A percentile compares a stretch with the other conserved stretches of the same genome.
Evolutionary conservation across 306 rosid species (phyloP).

Genomic region (Begonia fuchsioides): DNA sequence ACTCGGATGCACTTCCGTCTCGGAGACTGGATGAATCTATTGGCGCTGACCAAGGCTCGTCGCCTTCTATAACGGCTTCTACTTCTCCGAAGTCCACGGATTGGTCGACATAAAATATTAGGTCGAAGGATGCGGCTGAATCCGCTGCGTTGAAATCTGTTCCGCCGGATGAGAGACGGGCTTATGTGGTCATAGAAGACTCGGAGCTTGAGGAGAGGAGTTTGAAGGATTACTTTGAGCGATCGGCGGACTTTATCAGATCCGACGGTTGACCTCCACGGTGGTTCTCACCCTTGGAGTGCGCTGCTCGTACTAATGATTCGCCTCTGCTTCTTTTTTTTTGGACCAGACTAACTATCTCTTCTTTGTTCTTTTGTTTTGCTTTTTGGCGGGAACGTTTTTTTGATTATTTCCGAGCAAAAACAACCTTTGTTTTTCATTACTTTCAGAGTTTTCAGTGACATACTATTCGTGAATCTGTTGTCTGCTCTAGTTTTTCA

Average conservation of each 20-base stretch:
- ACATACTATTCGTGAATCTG: too few relatives aligned
- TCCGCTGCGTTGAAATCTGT: background rate
- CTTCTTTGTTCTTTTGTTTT: background rate
- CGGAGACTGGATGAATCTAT: conserved; percentile 19
- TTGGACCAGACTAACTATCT: conserved; percentile 29
- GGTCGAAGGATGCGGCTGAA: conserved; percentile 6
- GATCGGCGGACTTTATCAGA: conserved; percentile 26
- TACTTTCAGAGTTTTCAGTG: too few relatives aligned
- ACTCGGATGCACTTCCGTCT: background rate
- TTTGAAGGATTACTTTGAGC: conserved; percentile 32
- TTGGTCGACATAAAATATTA: conserved; percentile 2
- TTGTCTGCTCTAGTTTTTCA: too few relatives aligned
- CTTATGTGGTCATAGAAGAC: background rate
- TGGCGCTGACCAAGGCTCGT: conserved; percentile 7
- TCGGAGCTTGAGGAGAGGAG: conserved; percentile 9
- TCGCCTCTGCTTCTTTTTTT: conserved; percentile 63
- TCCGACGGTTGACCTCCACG: conserved; percentile 65
- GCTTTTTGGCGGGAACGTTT: background rate
- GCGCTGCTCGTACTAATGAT: conserved; percentile 24
- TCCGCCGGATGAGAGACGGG: conserved; percentile 1
- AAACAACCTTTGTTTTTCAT: background rate
- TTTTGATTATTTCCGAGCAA: background rate
- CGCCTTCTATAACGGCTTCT: background rate
- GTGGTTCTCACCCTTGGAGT: conserved; percentile 75
- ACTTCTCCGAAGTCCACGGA: background rate